Evolutionary conservation across 2,329 filamentous ascomycete genomes (phyloP), one percentile per base, ranked within the genome.

Genomic region (Orbilia blumenaviensis): DNA sequence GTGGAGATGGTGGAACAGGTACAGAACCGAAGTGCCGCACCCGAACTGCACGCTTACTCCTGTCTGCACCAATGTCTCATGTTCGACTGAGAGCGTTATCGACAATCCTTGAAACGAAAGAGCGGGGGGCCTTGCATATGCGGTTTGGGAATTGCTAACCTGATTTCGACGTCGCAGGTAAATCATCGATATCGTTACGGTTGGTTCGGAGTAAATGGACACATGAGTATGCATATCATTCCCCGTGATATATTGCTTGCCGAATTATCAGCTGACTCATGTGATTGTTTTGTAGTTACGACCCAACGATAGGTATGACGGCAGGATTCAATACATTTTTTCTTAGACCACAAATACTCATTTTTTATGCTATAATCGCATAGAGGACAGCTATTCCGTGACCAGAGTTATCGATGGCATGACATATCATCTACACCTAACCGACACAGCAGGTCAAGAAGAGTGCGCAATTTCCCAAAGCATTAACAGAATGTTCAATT

Each of bases 201-300:
- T 88, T 95, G 44, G 92, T 95, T 64, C 89, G 91, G 80, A 92
- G 89, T 76, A 89, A 92, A 84, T 95, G 92, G 92, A 94, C 91
- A 6, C 90, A 90, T 80, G 92, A 94, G 82, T 92, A 92, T 83
- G 91, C 92, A 9, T 8, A 21, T 21, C 21, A 36, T 21, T 23
- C 32, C 23, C 18, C 6, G 16, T n/a, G n/a, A n/a, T 3, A 42
- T 54, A 36, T 54, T 34, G 27, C 48, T 34, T 34, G 21, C 7
- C 16, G 27, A 34, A 34, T 34, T 6, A 21, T 10, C 27, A 32
- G 16, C 63, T 67, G 27, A 67, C 34, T n/a, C n/a, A 14, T 29
- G 32, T 0, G 41, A 16, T 29, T 3, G 10, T 16, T 48, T 50
- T 46, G 3, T 41, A 75, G 71, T 38, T 75, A 75, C 23, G 71